Conservation (phyloP, 2,329 filamentous ascomycete species). For the Ophiostoma ips region DNA sequence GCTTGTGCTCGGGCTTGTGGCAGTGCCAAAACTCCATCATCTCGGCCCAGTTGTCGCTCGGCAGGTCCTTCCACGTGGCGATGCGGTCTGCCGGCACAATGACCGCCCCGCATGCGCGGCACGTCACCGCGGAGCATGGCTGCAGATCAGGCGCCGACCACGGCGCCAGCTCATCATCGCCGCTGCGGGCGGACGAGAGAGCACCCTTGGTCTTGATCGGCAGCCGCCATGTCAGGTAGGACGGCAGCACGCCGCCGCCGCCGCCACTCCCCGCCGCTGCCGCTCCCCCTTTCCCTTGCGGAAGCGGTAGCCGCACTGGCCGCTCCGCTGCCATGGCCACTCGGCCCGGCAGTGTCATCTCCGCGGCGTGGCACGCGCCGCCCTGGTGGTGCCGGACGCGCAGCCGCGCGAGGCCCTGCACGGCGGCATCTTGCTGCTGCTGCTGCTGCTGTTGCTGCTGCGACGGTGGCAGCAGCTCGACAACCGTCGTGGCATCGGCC, state of each 20-base stretch:
- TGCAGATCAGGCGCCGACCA: constrained; percentile 42
- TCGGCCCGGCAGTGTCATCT: constrained; percentile 29
- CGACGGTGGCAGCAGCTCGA: constrained; percentile 30
- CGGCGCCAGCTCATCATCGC: constrained; percentile 23
- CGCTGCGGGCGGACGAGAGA: neutral
- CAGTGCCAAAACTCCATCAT: constrained; percentile 99
- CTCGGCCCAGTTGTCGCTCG: constrained; percentile 95
- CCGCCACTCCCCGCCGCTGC: neutral
- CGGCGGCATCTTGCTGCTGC: constrained; percentile 11
- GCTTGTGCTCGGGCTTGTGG: constrained; percentile 56
- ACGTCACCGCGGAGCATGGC: constrained; percentile 25
- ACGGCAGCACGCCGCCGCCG: constrained; percentile 14
- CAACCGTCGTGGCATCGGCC: constrained; percentile 28
- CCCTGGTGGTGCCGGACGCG: constrained; percentile 36
- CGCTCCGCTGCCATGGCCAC: constrained; percentile 22
- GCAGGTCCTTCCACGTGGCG: constrained; percentile 73
- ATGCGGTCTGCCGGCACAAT: constrained; percentile 28
- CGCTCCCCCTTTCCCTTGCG: constrained; percentile 6
- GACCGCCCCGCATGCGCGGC: constrained; percentile 25
- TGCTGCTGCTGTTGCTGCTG: constrained; percentile 30
- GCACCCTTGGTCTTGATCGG: constrained; percentile 18
- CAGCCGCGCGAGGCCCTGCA: constrained; percentile 17
- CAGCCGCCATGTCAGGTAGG: constrained; percentile 34
- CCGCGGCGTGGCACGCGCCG: constrained; percentile 20
- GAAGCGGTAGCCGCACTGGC: constrained; percentile 16